Evolutionary conservation across 352 stramenopile genomes (phyloP).

Genomic region (Globisporangium spiculum): DNA sequence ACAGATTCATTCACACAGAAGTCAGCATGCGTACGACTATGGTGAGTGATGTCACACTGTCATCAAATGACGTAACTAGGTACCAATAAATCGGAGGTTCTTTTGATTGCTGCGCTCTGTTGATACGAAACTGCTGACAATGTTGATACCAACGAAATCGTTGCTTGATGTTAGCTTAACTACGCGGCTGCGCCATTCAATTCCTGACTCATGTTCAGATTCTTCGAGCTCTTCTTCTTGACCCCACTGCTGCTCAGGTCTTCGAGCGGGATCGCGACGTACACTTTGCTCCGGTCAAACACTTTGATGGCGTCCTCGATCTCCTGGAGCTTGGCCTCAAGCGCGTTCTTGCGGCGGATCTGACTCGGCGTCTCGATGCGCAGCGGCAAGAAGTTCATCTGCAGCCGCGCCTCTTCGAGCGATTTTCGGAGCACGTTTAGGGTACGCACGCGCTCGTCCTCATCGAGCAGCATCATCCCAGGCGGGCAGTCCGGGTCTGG

Average conservation of each 20-base stretch:
- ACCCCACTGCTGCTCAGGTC: constrained; percentile 3
- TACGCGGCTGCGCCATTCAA: neutral
- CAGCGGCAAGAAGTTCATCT: constrained; percentile 78
- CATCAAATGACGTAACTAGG: neutral
- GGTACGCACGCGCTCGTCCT: constrained; percentile 77
- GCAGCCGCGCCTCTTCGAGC: constrained; percentile 48
- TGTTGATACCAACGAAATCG: neutral
- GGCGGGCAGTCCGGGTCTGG: constrained; percentile 84
- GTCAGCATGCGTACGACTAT: neutral
- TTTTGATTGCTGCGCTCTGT: neutral
- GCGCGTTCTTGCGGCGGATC: constrained; percentile 73
- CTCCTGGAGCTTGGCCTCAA: constrained; percentile 82
- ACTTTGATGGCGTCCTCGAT: constrained; percentile 90
- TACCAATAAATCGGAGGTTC: constrained; percentile 3
- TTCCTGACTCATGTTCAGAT: constrained; percentile 19
- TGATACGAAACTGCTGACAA: neutral
- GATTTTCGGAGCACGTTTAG: constrained; percentile 64
- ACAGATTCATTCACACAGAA: neutral
- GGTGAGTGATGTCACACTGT: neutral
- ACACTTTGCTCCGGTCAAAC: constrained; percentile 85
- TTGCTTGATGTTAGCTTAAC: neutral
- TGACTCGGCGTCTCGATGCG: constrained; percentile 83
- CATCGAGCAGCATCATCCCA: constrained; percentile 80
- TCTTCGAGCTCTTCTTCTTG: constrained; percentile 21
- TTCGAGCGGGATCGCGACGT: constrained; percentile 49